Evolutionary conservation across 345 rosid genomes (phyloP), one percentile per base, ranked within the genome.

Genomic region (Ceriops zippeliana): DNA sequence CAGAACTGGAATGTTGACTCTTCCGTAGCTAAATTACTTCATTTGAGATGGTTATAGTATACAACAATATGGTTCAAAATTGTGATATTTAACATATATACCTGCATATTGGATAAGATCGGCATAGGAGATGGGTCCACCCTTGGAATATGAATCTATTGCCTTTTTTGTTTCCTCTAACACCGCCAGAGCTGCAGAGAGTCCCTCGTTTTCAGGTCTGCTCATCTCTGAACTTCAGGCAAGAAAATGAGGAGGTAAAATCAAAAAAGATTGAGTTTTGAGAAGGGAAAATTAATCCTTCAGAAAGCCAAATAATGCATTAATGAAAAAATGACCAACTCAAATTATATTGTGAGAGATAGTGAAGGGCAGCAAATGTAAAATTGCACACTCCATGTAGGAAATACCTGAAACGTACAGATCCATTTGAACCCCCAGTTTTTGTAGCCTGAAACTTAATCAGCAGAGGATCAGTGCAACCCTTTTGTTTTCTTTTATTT

Each of bases 351-450:
- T 3, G 49, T 42, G 49, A 42, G 47, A 9, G 16, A 56, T 2
- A 24, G 30, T 21, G 59, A 56, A 10, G 28, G 28, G 28, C 30
- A 6, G 4, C 10, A 56, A 24, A 56, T 22, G 26, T 10, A 27
- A 56, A 42, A 42, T 11, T 56, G 28, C 30, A 56, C 24, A 56
- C 47, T 30, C 60, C n/a, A 37, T 58, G 67, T 35, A 71, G 65
- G 72, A 71, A 67, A 70, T 88, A 89, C 98, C 97, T 88, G 81
- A 93, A 83, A 37, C 92, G 84, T 70, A 90, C 75, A 30, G 98
- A 93, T 80, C 97, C 97, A 81, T 93, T 93, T 53, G 98, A 84
- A 28, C 97, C 98, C 11, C 97, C 98, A 52, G 97, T 78, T 84
- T 93, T 93, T 68, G 98, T 81, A 80, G 90, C 88, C 96, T 93